Conservation (phyloP, 768 basidiomycete species). For the Pleurotus ostreatus region DNA sequence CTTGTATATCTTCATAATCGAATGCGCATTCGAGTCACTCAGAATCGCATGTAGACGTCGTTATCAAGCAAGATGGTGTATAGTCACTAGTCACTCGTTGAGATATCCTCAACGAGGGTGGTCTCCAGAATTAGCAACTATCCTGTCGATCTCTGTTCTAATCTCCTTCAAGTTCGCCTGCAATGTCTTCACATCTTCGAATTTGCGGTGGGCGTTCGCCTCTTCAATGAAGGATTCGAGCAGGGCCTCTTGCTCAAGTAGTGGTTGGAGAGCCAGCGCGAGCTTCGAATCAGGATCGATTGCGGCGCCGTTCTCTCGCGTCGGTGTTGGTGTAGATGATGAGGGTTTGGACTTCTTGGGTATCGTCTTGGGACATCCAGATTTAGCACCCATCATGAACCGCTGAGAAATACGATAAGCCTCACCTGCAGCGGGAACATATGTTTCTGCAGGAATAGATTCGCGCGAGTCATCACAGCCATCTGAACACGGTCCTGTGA, state of each 20-base stretch:
- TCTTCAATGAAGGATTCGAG: slow-evolving; percentile 89
- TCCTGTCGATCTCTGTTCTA: slow-evolving; percentile 72
- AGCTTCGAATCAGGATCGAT: slow-evolving; percentile 67
- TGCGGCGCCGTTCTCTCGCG: slow-evolving; percentile 17
- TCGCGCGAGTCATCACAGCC: slow-evolving; percentile 75
- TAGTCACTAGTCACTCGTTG: no score
- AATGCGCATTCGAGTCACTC: neutral
- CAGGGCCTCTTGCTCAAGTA: slow-evolving; percentile 92
- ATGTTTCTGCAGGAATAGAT: slow-evolving; percentile 80
- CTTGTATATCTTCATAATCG: neutral
- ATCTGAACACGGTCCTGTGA: slow-evolving; percentile 83
- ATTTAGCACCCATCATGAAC: neutral
- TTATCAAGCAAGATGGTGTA: no score
- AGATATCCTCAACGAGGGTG: neutral
- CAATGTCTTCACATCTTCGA: slow-evolving; percentile 90
- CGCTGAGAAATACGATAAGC: slow-evolving; percentile 8
- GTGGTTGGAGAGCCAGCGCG: slow-evolving; percentile 74
- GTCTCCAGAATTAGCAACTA: slow-evolving; percentile 34
- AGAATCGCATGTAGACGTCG: no score
- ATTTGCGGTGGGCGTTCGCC: slow-evolving; percentile 86
- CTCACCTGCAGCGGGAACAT: slow-evolving; percentile 81
- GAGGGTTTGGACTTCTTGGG: slow-evolving; percentile 35
- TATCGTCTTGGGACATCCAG: slow-evolving; percentile 30
- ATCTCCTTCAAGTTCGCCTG: slow-evolving; percentile 81
- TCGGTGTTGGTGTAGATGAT: slow-evolving; percentile 3